Base-by-base conservation (phyloP, 2,329 filamentous ascomycete species). In the Pseudocercospora musae region DNA sequence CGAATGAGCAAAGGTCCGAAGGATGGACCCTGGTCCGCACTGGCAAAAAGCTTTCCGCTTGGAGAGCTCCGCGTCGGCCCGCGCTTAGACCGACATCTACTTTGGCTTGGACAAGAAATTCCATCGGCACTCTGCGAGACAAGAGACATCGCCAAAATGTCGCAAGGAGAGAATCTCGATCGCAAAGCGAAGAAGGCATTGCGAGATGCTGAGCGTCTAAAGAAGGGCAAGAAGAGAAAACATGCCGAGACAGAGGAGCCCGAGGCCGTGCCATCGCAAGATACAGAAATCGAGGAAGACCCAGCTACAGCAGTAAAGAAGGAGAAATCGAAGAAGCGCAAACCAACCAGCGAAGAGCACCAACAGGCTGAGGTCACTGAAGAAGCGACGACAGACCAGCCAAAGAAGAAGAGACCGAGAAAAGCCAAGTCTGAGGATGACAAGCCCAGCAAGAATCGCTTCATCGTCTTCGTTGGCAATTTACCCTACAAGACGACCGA, bases 391-490 rank as follows among this genome's bases (percentile, higher is more conserved):
- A 27, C 65, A 11, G 63, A 69, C 29, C 60, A 67, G 58, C 68
- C 65, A 29, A 69, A 67, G 57, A 68, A 65, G 66, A 64, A 62
- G 46, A 58, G 29, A 44, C 57, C 37, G 18, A 54, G 21, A 23
- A 55, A 62, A 27, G 37, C 37, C 52, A 61, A 57, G 10, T 56
- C 23, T 49, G 58, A 57, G 18, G 62, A 65, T 5, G 56, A 57
- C 27, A 64, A 65, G 29, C 61, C 66, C 33, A 81, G 80, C 65
- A 81, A 81, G 62, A 75, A 80, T 15, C 84, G 89, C 63, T 92
- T 91, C 79, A 91, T 92, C 64, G 85, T 89, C 71, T 95, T 95
- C 78, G 87, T 94, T 67, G 89, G 94, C 75, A 97, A 97, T 79
- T 88, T 98, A 5, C 94, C 94, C 55, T 97, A 87, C 84, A 87